phyloP scores from a whole-genome alignment of 1,284 basidiomycete species.

The Rhodotorula sp. region DNA sequence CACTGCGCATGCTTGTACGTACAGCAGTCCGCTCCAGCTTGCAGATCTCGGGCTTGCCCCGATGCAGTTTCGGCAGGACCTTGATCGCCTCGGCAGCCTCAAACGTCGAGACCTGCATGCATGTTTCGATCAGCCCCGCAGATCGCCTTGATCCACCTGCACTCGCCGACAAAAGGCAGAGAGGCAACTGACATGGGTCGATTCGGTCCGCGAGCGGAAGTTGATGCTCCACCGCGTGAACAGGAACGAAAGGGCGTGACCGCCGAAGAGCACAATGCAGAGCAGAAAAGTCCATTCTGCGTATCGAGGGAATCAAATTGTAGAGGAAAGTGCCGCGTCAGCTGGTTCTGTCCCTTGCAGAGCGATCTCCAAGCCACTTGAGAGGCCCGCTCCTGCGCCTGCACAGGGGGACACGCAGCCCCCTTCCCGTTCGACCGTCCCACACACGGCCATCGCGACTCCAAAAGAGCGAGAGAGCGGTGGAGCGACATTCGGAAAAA shows the following conservation, averaged over 20 bases:
- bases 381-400: too few species aligned
- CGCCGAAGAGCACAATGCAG: slow-evolving; percentile 76
- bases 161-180: neutral
- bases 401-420: too few species aligned
- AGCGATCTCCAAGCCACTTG: too few species aligned
- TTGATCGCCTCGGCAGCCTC: slow-evolving; percentile 77
- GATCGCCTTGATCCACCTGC: neutral
- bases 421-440: too few species aligned
- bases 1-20: slow-evolving; percentile 25
- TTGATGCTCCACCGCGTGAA: slow-evolving; percentile 84
- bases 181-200: slow-evolving; percentile 18
- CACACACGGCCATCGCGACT: too few species aligned
- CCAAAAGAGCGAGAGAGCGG: too few species aligned
- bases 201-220: slow-evolving; percentile 32
- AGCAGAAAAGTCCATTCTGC: slow-evolving; percentile 68
- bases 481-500: too few species aligned
- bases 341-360: too few species aligned
- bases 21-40: slow-evolving; percentile 65
- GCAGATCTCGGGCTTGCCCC: slow-evolving; percentile 89
- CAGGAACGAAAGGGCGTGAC: slow-evolving; percentile 90
- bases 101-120: slow-evolving; percentile 62
- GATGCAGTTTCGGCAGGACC: slow-evolving; percentile 79
- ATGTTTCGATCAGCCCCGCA: neutral
- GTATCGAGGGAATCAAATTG: neutral
- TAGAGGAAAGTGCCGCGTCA: neutral